phyloP scores from a whole-genome alignment of 2,329 filamentous ascomycete species.

The Fusarium abutilonis region DNA sequence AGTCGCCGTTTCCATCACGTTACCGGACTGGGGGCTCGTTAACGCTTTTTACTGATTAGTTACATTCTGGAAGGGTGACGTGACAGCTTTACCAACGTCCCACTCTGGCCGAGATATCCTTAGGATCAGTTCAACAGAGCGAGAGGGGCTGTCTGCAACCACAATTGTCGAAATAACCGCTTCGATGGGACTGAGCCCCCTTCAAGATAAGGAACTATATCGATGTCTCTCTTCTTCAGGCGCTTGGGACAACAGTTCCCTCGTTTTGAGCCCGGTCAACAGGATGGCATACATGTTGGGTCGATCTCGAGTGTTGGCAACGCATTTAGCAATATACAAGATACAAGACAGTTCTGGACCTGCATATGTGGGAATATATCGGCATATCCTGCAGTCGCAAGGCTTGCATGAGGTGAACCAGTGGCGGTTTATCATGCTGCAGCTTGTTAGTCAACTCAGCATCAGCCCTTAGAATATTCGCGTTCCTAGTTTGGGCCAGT shows the following conservation, averaged over 20 bases:
- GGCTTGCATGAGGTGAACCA: slow-evolving; percentile 25
- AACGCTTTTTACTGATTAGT: background rate
- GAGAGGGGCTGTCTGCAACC: slow-evolving; percentile 19
- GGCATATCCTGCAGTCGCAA: slow-evolving; percentile 25
- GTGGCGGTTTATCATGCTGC: slow-evolving; percentile 15
- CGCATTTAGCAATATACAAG: background rate
- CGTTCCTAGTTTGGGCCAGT: background rate
- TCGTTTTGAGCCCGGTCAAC: background rate
- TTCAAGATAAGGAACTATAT: slow-evolving; percentile 3
- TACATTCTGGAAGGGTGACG: slow-evolving; percentile 31
- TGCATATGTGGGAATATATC: slow-evolving; percentile 37
- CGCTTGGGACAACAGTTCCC: background rate
- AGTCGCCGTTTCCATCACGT: slow-evolving; percentile 1
- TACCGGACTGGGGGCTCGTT: slow-evolving; percentile 4
- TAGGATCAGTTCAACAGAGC: slow-evolving; percentile 21
- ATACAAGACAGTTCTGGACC: slow-evolving; percentile 25
- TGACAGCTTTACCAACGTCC: slow-evolving; percentile 26
- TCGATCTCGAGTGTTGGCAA: background rate
- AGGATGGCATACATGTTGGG: slow-evolving; percentile 1
- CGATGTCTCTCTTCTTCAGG: background rate
- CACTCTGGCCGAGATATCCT: slow-evolving; percentile 30
- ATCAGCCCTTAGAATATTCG: slow-evolving; percentile 14
- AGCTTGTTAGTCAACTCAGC: slow-evolving; percentile 22
- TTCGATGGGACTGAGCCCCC: slow-evolving; percentile 15
- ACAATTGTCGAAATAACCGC: slow-evolving; percentile 10